These are phyloP conservation scores for Entamoeba histolytica DNA, from an alignment of 208 protist species.

Conservation along the genomic window DNA sequence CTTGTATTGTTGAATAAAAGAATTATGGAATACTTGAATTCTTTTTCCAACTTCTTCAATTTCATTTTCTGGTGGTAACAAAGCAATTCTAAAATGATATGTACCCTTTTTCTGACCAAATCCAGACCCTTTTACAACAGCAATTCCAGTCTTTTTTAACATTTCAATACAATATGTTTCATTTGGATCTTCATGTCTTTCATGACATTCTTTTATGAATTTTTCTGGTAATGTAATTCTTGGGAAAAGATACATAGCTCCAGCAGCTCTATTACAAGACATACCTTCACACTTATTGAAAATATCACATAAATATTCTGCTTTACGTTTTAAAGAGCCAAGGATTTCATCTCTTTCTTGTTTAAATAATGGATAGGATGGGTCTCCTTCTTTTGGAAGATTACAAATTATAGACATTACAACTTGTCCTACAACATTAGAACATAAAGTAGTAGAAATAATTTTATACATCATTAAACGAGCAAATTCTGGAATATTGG, in stretches of 20 bases:
- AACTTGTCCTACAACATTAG: constrained; percentile 71
- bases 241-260: constrained; percentile 96
- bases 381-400: constrained; percentile 60
- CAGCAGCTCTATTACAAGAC: constrained; percentile 27
- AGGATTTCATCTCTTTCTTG: background rate
- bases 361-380: constrained; percentile 56
- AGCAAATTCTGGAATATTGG: constrained; percentile 35
- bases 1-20: background rate
- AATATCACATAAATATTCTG: constrained; percentile 23
- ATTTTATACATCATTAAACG: constrained; percentile 65
- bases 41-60: constrained; percentile 47
- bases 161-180: constrained; percentile 73
- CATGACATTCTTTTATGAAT: constrained; percentile 47
- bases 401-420: background rate
- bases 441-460: constrained; percentile 74
- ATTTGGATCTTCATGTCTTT: constrained; percentile 53
- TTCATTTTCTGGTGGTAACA: constrained; percentile 77
- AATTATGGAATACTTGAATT: background rate
- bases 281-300: constrained; percentile 2
- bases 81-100: constrained; percentile 91
- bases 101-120: constrained; percentile 62
- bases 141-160: constrained; percentile 72
- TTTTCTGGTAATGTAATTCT: constrained; percentile 53
- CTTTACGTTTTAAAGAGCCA: constrained; percentile 10
- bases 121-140: constrained; percentile 52